Conservation (phyloP, 2,329 filamentous ascomycete species). For the Fusarium sp. region DNA sequence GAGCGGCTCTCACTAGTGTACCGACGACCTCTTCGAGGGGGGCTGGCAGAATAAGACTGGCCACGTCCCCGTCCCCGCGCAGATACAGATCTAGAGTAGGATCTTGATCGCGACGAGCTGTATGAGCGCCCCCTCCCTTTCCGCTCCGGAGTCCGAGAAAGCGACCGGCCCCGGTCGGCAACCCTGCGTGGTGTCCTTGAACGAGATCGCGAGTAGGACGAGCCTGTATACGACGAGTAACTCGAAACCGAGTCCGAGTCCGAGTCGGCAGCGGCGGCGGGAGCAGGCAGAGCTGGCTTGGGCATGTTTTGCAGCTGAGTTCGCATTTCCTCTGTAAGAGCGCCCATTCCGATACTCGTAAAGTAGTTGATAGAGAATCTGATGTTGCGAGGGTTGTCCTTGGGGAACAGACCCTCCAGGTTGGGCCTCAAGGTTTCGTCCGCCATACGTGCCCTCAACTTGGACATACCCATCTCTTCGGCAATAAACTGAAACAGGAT, state of each 20-base stretch:
- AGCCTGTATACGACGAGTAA: slow-evolving; percentile 82
- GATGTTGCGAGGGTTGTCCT: slow-evolving; percentile 89
- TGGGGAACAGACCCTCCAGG: slow-evolving; percentile 90
- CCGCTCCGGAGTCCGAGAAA: slow-evolving; percentile 50
- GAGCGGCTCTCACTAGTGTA: slow-evolving; percentile 48
- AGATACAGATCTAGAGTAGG: slow-evolving; percentile 62
- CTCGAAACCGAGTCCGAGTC: slow-evolving; percentile 83
- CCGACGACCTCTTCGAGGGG: slow-evolving; percentile 48
- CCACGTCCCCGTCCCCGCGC: slow-evolving; percentile 41
- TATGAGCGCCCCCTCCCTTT: slow-evolving; percentile 47
- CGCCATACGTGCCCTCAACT: slow-evolving; percentile 81
- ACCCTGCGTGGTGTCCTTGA: slow-evolving; percentile 58
- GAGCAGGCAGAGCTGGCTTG: slow-evolving; percentile 83
- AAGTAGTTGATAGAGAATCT: slow-evolving; percentile 99
- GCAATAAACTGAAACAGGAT: slow-evolving; percentile 95
- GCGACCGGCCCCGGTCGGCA: slow-evolving; percentile 47
- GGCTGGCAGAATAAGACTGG: slow-evolving; percentile 52
- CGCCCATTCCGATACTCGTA: slow-evolving; percentile 96
- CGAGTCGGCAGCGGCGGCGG: slow-evolving; percentile 69
- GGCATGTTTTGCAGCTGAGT: slow-evolving; percentile 91
- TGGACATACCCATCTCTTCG: slow-evolving; percentile 88
- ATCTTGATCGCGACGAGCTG: slow-evolving; percentile 59
- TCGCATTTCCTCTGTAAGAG: slow-evolving; percentile 94
- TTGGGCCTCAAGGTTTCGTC: slow-evolving; percentile 85
- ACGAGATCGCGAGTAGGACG: slow-evolving; percentile 69